Base-by-base conservation (phyloP, 148 eudicot genomes). In the Persicaria maculosa region DNA sequence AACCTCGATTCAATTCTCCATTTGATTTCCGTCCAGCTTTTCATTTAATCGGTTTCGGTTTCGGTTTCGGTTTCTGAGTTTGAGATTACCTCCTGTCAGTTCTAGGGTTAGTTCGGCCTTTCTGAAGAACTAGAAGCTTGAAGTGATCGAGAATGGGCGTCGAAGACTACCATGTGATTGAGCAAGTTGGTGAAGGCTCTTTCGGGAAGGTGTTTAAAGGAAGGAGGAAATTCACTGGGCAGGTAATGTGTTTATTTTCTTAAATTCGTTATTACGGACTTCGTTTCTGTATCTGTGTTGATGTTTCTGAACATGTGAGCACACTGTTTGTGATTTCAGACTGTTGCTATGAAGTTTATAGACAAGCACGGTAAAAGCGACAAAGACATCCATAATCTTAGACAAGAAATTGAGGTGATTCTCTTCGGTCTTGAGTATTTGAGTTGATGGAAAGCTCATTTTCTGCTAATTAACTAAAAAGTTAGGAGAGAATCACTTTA, bases 131-230 rank as follows among this genome's bases (percentile, higher is more conserved):
- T 11, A 5, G 64, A 57, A 19, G 9, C 15, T 25, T 22, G 10
- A 22, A 22, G 67, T 5, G 8, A 14, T 10, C 6, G 16, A 65
- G 76, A 74, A 94, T 94, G 98, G 96, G 96, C 10, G 89, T 94
- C 0, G 98, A 95, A 46, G 86, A 95, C 77, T 95, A 95, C 79
- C 97, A 90, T 48, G 98, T 95, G 50, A 90, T 92, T 65, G 98
- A 90, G 85, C 96, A 90, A 40, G 98, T 95, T 12, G 98, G 98
- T 12, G 98, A 92, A 79, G 98, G 98, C 22, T 95, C 98, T 7
- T 95, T 95, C 17, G 98, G 98, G n/a, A 95, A 92, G 74, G 98
- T 95, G 50, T 95, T 90, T 80, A 95, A 92, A 73, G 98, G 97
- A 20, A 81, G 98, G 78, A 78, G 93, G 68, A 95, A 95, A 79